These are phyloP conservation scores for Yarrowia sp. DNA, from an alignment of 805 yeast species.

Conservation along the genomic window DNA sequence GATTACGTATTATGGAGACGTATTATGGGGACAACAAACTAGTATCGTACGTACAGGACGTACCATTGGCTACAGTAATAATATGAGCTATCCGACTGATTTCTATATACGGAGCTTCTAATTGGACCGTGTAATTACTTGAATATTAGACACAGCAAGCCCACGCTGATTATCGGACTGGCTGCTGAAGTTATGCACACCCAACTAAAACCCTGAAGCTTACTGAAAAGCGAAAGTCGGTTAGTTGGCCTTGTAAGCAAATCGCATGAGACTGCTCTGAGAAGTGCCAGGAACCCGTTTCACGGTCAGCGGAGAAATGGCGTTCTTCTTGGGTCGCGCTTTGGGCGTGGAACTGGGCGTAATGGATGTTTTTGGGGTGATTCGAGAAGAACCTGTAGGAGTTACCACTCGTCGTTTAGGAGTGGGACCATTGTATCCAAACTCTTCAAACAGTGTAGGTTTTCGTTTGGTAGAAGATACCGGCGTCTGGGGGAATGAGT, in stretches of 20 bases:
- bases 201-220: background rate
- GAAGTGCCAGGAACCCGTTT: background rate
- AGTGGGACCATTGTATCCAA: conserved; percentile 3
- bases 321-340: background rate
- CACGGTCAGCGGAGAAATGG: background rate
- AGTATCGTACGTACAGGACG: no score
- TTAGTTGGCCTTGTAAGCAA: conserved; percentile 7
- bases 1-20: no score
- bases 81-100: background rate
- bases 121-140: background rate
- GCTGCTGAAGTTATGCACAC: background rate
- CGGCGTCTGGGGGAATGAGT: background rate
- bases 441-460: conserved; percentile 2
- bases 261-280: conserved; percentile 5
- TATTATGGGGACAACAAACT: no score
- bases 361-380: background rate
- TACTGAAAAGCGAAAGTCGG: background rate
- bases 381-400: background rate
- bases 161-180: background rate
- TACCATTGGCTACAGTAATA: no score
- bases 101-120: background rate
- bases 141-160: background rate
- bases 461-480: background rate
- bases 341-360: background rate
- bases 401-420: background rate